These are phyloP conservation scores for Boletus coccyginus DNA, from an alignment of 768 basidiomycete species.

Conservation along the genomic window DNA sequence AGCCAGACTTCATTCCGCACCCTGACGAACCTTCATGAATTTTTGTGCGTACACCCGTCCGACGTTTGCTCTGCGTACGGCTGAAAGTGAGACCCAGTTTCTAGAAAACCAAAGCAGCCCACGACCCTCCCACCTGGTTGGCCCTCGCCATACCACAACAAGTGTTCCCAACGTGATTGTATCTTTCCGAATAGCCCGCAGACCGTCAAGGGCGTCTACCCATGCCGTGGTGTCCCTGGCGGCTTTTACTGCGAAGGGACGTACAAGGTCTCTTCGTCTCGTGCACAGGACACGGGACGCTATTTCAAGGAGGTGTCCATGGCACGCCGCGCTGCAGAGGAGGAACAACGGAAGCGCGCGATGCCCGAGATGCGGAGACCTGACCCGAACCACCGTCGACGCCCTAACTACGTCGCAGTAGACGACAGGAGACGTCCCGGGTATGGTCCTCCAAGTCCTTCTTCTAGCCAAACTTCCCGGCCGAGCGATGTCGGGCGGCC, in stretches of 20 bases:
- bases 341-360: slow-evolving; percentile 31
- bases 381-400: slow-evolving; percentile 19
- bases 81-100: slow-evolving; percentile 19
- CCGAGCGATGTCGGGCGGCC: slow-evolving; percentile 19
- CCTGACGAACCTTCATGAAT: slow-evolving; percentile 24
- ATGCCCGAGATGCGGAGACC: slow-evolving; percentile 25
- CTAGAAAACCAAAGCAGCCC: slow-evolving; percentile 29
- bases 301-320: slow-evolving; percentile 28
- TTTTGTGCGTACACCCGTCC: slow-evolving; percentile 22
- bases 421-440: slow-evolving; percentile 5
- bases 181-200: slow-evolving; percentile 31
- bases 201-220: slow-evolving; percentile 30
- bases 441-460: slow-evolving; percentile 4
- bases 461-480: slow-evolving; percentile 7
- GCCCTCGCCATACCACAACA: slow-evolving; percentile 38
- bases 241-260: slow-evolving; percentile 35
- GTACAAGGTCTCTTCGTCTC: slow-evolving; percentile 33
- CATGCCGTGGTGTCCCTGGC: slow-evolving; percentile 33
- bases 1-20: slow-evolving; percentile 1
- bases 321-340: slow-evolving; percentile 24
- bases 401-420: slow-evolving; percentile 1
- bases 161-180: slow-evolving; percentile 34
- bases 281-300: slow-evolving; percentile 32
- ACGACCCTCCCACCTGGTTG: slow-evolving; percentile 30
- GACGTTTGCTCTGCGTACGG: not conserved